Base-by-base conservation (phyloP, 176 grass and related monocot species). In the Musa itinerans region DNA sequence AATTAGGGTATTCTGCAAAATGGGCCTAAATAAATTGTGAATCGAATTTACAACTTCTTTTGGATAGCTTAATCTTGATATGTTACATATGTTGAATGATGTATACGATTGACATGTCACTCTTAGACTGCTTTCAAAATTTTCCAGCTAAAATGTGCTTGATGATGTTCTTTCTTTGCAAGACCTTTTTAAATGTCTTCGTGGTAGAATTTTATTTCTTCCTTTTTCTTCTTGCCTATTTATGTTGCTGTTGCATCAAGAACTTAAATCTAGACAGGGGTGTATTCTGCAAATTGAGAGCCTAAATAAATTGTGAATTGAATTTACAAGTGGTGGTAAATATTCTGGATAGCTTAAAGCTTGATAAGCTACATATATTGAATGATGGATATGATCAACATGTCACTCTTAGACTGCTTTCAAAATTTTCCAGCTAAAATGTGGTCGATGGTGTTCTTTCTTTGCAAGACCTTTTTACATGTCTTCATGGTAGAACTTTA, bases 251-350 rank as follows among this genome's bases (percentile, higher is more conserved):
- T 34, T 55, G 1, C 21, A 64, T 53, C 23, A 48, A 52, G 58
- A 65, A 53, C 12, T 78, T 70, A 75, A 50, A 16, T 85, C 68
- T 54, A 81, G 34, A 23, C 27, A 76, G 21, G 52, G 71, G 50
- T 76, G 16, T n/a, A 17, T 17, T 59, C 16, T 20, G 15, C 34
- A 34, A 34, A 34, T 5, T 34, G 34, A 5, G 3, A 27, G 3
- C 34, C 34, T 34, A 34, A 34, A 34, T 34, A n/a, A 59, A 19
- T 20, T 19, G 8, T n/a, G 17, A 59, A n/a, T 59, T 59, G 14
- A 23, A 25, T 26, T 23, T 65, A 8, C 26, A 25, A 25, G 26
- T 9, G 22, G 12, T 27, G 63, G 26, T 57, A 57, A 13, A 19
- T 15, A 3, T 57, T 57, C 15, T 19, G 54, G 54, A 34, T 57